phyloP scores from a whole-genome alignment of 176 grass and related monocot species.

The Triticum dicoccoides region DNA sequence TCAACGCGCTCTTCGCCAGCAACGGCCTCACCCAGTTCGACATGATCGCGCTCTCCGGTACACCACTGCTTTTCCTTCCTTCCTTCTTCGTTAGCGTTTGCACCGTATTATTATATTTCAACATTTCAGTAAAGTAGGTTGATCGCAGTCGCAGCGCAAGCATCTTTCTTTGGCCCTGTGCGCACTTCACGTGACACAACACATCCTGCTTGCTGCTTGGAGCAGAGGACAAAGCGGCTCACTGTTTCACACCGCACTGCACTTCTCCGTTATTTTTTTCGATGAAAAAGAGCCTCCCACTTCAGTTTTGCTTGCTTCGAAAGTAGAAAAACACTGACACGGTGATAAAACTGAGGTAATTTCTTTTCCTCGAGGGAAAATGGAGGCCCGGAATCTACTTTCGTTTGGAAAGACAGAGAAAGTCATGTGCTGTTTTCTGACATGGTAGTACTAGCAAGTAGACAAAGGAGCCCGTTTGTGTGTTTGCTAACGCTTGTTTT shows the following conservation, averaged over 20 bases:
- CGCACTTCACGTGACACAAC: constrained; percentile 26
- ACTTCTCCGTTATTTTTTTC: not conserved
- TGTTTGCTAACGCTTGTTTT: not conserved
- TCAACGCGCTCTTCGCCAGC: constrained; percentile 57
- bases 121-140: not conserved
- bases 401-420: not conserved
- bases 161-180: constrained; percentile 31
- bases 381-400: not conserved
- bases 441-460: not conserved
- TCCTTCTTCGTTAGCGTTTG: not conserved
- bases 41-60: constrained; percentile 79
- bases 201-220: too few species aligned
- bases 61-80: too few species aligned
- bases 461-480: not conserved
- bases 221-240: constrained; percentile 20
- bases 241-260: constrained; percentile 3
- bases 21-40: constrained; percentile 76
- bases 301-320: not conserved
- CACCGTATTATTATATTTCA: not conserved
- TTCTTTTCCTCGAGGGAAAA: not conserved
- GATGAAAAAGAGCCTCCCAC: not conserved
- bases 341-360: not conserved
- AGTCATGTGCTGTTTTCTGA: not conserved
- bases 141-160: constrained; percentile 31
- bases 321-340: not conserved